A percentile compares a stretch with the other conserved stretches of the same genome.
These are phyloP conservation scores for Phytophthora macrochlamydospora DNA, from an alignment of 352 stramenopile genomes.

Conservation along the genomic window DNA sequence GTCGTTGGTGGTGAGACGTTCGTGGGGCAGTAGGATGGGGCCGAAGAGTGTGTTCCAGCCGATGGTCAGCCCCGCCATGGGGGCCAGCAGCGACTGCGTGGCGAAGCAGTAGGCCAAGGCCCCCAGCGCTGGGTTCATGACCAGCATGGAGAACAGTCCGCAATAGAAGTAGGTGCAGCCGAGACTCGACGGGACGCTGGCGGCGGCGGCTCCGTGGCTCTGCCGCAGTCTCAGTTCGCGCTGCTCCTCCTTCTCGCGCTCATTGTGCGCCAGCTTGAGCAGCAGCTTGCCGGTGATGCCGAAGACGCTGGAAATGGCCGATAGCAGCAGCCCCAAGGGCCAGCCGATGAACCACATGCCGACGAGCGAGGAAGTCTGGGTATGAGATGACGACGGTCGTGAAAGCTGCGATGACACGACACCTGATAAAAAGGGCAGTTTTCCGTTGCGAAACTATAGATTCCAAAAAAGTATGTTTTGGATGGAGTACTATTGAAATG, in stretches of 20 bases:
- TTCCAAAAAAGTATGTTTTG: no score
- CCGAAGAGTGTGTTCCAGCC: constrained; percentile 85
- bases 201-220: constrained; percentile 19
- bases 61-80: constrained; percentile 83
- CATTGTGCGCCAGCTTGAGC: constrained; percentile 81
- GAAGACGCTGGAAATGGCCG: constrained; percentile 76
- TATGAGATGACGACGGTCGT: constrained; percentile 6
- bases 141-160: constrained; percentile 73
- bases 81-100: constrained; percentile 79
- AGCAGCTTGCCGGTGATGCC: constrained; percentile 83
- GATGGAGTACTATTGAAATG: no score
- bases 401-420: constrained; percentile 1
- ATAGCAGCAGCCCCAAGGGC: constrained; percentile 78
- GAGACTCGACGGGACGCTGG: constrained; percentile 29
- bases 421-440: constrained; percentile 4
- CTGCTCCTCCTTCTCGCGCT: constrained; percentile 23
- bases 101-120: constrained; percentile 78
- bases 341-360: constrained; percentile 65
- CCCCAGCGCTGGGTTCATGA: constrained; percentile 72
- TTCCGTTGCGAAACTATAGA: background rate
- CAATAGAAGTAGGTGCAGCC: constrained; percentile 78
- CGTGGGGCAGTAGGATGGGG: constrained; percentile 69
- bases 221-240: constrained; percentile 16
- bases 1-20: constrained; percentile 74
- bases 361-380: background rate